A percentile compares a stretch with the other conserved stretches of the same genome.
Conservation (phyloP, 495 filamentous ascomycete genomes). For the Tuber magnatum region DNA sequence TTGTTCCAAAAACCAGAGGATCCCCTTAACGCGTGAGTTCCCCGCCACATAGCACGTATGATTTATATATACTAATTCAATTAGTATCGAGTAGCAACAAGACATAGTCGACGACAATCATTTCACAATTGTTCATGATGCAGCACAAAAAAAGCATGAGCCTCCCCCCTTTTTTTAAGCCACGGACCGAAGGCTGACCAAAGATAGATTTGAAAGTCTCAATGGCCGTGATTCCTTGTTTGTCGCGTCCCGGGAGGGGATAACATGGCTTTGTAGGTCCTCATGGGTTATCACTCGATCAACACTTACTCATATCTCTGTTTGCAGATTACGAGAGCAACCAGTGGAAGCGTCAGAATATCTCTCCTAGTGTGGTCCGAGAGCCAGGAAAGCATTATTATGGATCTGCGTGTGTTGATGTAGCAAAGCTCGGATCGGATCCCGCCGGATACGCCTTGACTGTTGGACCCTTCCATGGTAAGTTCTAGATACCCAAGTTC, state of each 20-base stretch:
- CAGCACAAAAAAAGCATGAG: slow-evolving; percentile 15
- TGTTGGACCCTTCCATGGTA: slow-evolving; percentile 28
- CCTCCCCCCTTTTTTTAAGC: background rate
- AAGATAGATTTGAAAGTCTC: slow-evolving; percentile 23
- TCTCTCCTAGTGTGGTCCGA: slow-evolving; percentile 7
- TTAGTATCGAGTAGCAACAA: slow-evolving; percentile 29
- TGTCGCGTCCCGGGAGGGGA: slow-evolving; percentile 32
- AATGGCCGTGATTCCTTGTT: slow-evolving; percentile 31
- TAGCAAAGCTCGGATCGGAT: slow-evolving; percentile 18
- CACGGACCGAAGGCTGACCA: background rate
- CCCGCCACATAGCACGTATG: background rate
- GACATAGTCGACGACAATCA: slow-evolving; percentile 30
- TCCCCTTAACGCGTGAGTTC: slow-evolving; percentile 20
- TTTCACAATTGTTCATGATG: slow-evolving; percentile 35
- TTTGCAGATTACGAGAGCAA: slow-evolving; percentile 14
- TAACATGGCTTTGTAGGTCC: slow-evolving; percentile 29
- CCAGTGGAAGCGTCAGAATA: slow-evolving; percentile 11
- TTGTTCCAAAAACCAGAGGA: slow-evolving; percentile 30
- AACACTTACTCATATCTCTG: background rate
- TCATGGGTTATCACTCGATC: background rate
- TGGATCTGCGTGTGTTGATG: slow-evolving; percentile 29
- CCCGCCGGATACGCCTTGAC: slow-evolving; percentile 31
- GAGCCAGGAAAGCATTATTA: slow-evolving; percentile 21
- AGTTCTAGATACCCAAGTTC: background rate
- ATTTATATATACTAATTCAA: background rate